Evolutionary conservation across 2,329 filamentous ascomycete species (phyloP).

Genomic region (Ascochyta viciae-villosae): DNA sequence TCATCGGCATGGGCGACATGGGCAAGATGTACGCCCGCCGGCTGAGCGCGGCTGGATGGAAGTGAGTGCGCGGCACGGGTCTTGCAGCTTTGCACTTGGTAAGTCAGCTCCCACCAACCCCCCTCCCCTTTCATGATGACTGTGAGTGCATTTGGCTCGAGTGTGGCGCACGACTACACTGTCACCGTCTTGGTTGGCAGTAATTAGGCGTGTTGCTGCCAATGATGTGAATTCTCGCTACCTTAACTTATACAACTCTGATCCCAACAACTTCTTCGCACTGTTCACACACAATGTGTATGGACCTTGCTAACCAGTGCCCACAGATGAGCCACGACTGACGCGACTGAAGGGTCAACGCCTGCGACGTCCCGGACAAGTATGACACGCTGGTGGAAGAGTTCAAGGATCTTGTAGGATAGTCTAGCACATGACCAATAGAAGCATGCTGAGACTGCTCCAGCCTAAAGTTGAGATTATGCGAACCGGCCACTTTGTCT

Average conservation of each 20-base stretch:
- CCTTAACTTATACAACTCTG: slow-evolving; percentile 89
- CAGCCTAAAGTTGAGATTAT: slow-evolving; percentile 85
- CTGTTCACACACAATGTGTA: slow-evolving; percentile 24
- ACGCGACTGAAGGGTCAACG: slow-evolving; percentile 75
- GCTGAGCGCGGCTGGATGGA: slow-evolving; percentile 93
- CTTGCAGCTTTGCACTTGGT: slow-evolving; percentile 28
- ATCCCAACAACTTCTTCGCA: slow-evolving; percentile 53
- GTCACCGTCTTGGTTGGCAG: slow-evolving; percentile 77
- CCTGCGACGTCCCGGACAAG: slow-evolving; percentile 91
- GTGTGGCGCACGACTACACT: slow-evolving; percentile 74
- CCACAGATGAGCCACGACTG: slow-evolving; percentile 34
- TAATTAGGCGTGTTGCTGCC: slow-evolving; percentile 70
- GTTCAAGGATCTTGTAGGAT: slow-evolving; percentile 85
- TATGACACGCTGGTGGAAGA: slow-evolving; percentile 81
- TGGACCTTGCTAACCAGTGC: slow-evolving; percentile 44
- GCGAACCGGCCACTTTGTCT: slow-evolving; percentile 93
- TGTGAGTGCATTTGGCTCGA: slow-evolving; percentile 99
- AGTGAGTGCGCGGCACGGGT: slow-evolving; percentile 66
- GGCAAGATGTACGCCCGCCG: slow-evolving; percentile 96
- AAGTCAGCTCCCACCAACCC: slow-evolving; percentile 28
- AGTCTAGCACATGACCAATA: slow-evolving; percentile 51
- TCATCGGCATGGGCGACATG: slow-evolving; percentile 99
- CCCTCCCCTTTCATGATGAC: slow-evolving; percentile 78
- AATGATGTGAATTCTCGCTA: slow-evolving; percentile 99
- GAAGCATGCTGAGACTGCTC: slow-evolving; percentile 54